Evolutionary conservation across 164 flowering plant genomes (phyloP).

Genomic region (Annona squamosa): DNA sequence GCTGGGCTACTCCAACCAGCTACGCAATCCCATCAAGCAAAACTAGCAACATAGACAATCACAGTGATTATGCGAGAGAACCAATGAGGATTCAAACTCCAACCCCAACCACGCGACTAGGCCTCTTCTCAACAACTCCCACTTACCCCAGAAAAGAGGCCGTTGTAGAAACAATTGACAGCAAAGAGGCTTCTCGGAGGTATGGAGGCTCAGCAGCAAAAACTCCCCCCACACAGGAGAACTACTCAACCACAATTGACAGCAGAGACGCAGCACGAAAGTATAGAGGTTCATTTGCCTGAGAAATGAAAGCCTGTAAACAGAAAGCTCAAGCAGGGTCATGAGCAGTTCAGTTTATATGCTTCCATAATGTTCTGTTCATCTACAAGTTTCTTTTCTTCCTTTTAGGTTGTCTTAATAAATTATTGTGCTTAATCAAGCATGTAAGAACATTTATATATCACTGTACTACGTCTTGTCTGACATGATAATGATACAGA

Average conservation of each 20-base stretch:
- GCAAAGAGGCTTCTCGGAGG: constrained; percentile 14
- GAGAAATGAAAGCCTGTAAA: neutral
- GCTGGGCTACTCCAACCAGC: constrained; percentile 18
- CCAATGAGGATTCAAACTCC: constrained; percentile 4
- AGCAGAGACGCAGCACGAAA: constrained; percentile 12
- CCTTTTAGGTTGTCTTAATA: neutral
- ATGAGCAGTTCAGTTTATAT: neutral
- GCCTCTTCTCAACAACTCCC: constrained; percentile 8
- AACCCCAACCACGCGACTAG: constrained; percentile 2
- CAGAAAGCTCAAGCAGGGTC: neutral
- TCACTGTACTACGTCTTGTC: neutral
- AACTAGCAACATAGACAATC: constrained; percentile 16
- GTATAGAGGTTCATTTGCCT: constrained; percentile 12
- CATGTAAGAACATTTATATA: neutral
- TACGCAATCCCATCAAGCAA: constrained; percentile 9
- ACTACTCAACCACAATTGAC: constrained; percentile 8
- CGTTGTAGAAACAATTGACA: constrained; percentile 10
- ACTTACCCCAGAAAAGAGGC: constrained; percentile 6
- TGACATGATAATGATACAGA: too few species aligned
- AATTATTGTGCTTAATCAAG: neutral
- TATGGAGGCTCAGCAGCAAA: constrained; percentile 3
- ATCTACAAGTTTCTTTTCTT: neutral
- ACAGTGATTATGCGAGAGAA: constrained; percentile 13
- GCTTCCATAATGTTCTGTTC: neutral
- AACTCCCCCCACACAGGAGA: neutral